Percentiles rank a stretch among this genome's conserved stretches.
Conservation (phyloP, 768 basidiomycete genomes). For the Butyriboletus loyo region DNA sequence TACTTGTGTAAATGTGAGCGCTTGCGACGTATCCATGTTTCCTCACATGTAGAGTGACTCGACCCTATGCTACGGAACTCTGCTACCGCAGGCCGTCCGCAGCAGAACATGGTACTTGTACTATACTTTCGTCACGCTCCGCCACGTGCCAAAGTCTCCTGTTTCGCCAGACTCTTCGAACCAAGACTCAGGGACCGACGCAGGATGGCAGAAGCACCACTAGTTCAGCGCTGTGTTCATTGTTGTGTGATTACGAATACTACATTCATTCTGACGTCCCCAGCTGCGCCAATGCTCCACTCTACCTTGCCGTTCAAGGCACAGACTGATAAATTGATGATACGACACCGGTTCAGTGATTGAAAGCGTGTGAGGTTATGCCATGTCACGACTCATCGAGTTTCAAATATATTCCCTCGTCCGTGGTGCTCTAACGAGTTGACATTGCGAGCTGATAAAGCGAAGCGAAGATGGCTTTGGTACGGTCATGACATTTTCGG, state of each 20-base stretch:
- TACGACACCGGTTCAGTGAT: not conserved
- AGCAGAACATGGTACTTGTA: not conserved
- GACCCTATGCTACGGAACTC: not conserved
- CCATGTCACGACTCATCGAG: not conserved
- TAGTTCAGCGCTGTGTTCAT: not conserved
- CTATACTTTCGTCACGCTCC: not conserved
- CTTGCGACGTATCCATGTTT: not conserved
- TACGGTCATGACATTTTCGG: not conserved
- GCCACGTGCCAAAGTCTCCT: not conserved
- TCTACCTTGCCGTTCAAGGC: not conserved
- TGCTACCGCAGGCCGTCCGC: not conserved
- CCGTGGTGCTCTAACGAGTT: not conserved
- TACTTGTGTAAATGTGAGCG: not conserved
- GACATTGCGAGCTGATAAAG: no score
- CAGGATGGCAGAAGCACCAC: not conserved
- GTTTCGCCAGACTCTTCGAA: not conserved
- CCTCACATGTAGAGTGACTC: not conserved
- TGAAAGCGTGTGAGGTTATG: not conserved
- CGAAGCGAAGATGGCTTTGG: no score
- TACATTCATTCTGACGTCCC: not conserved
- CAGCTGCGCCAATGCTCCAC: not conserved
- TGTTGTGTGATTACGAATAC: not conserved
- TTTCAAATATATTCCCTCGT: constrained; percentile 1
- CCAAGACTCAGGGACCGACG: not conserved
- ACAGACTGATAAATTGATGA: not conserved